Evolutionary conservation across 1,139 yeast species (phyloP), one percentile per base, ranked within the genome.

Genomic region (Taphrina confusa): DNA sequence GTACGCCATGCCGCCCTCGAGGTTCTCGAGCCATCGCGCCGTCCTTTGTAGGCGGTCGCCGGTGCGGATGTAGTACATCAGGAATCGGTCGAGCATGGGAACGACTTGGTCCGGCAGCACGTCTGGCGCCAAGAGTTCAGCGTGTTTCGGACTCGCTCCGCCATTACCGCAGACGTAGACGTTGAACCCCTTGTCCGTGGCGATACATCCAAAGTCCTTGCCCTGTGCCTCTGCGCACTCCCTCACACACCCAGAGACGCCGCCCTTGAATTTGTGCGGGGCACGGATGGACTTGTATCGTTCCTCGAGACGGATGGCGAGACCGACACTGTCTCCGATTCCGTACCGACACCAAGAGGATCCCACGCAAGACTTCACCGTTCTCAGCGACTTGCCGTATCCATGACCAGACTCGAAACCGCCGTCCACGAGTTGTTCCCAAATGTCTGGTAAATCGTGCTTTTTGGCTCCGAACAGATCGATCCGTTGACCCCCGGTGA

Each of bases 321-420:
- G 63, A 12, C 75, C 75, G 23, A 72, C 75, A 37, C 73, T 70
- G 62, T 72, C 75, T 33, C 74, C 75, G 57, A 72, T 71, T 44
- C 75, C 75, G 52, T 68, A 72, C 30, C 75, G 67, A 61, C 75
- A 72, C 75, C 75, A 72, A 0, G 75, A 72, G 1, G 74, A 68
- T 9, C 75, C 75, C 25, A 72, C 75, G 63, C 75, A 72, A 1
- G 74, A 72, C 63, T 72, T 72, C 56, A 72, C 75, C 28, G 72
- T 70, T 56, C 75, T 66, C 61, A 72, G 62, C 18, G 72, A 68
- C 63, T 72, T 72, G 51, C 75, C 75, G 61, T 72, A 72, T 5
- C 72, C 75, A 60, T 72, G 75, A 4, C 75, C 75, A 47, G 73
- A 69, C 59, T 72, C 75, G 61, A 72, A 71, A 1, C 74, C 75